Evolutionary conservation across 2,329 filamentous ascomycete species (phyloP), one percentile per base, ranked within the genome.

Genomic region (Colletotrichum somersetense): DNA sequence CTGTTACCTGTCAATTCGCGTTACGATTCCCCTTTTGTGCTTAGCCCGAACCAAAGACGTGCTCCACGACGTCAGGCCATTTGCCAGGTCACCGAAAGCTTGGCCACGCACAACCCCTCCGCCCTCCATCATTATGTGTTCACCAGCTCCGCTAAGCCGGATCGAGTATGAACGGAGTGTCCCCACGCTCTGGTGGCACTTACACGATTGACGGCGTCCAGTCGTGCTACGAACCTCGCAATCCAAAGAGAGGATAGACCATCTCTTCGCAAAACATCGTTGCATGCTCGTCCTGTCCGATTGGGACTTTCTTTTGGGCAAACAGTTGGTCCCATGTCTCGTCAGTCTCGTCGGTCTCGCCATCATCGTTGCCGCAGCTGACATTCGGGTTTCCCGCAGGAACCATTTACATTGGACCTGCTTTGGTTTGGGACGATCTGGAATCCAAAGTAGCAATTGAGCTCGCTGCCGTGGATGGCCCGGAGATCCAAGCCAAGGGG

Each of bases 261-360:
- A 12, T 8, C 50, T 35, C 50, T 20, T 40, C 12, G 20, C 23
- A 50, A 57, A 38, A 48, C 30, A 56, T n/a, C 10, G 40, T 48
- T 42, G 46, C 23, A 30, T 55, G 23, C 38, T 26, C 18, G 38
- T 16, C 8, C 30, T 38, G 48, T 67, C 26, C 42, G 57, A 52
- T 46, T 20, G 23, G 64, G 58, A 53, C 58, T 38, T 30, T 48
- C 38, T 55, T 55, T 16, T 8, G 38, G 38, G 52, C 46, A 38
- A 64, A 59, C 65, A 38, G 65, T 63, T 66, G 65, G 52, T 46
- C 52, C 65, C 50, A 44, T 44, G 35, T 35, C 35, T 11, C 16
- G 48, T 30, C 44, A 11, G 2, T 23, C 11, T 16, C n/a, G 18
- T 2, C 26, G 18, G 35, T 18, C 35, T 11, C n/a, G 35, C 23